Conservation (phyloP, 306 rosid genomes). For the Carpinus viminea region DNA sequence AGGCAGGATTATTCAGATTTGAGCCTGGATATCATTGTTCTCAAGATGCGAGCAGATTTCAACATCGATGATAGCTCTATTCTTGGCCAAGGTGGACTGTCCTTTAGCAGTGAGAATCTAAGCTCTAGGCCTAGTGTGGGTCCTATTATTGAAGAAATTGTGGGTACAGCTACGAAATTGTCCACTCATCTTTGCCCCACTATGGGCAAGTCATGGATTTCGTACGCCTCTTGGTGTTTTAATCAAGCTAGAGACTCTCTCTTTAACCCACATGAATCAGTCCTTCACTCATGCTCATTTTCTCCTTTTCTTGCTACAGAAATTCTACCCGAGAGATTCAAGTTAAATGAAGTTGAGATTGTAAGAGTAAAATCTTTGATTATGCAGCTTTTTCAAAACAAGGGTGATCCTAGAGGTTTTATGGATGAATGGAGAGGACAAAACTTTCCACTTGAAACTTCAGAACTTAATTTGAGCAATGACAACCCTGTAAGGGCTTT, state of each 20-base stretch:
- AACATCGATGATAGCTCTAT: constrained; percentile 39
- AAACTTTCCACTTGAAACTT: constrained; percentile 44
- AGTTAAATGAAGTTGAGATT: constrained; percentile 70
- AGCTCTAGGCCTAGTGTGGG: constrained; percentile 35
- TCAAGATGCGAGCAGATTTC: constrained; percentile 60
- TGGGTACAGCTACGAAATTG: constrained; percentile 74
- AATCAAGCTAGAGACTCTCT: constrained; percentile 77
- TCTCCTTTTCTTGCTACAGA: constrained; percentile 63
- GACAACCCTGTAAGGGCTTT: constrained; percentile 44
- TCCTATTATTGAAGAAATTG: constrained; percentile 68
- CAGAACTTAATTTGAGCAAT: constrained; percentile 37
- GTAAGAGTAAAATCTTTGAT: constrained; percentile 55
- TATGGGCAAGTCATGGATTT: constrained; percentile 92
- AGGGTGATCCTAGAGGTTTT: constrained; percentile 40
- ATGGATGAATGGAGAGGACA: constrained; percentile 46
- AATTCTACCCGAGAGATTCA: constrained; percentile 70
- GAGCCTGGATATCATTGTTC: constrained; percentile 51
- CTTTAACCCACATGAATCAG: constrained; percentile 44
- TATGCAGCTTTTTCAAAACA: constrained; percentile 47
- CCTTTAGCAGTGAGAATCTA: constrained; percentile 37
- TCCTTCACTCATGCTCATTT: constrained; percentile 55
- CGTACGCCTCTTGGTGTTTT: constrained; percentile 97
- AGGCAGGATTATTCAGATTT: constrained; percentile 56
- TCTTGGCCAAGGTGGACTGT: constrained; percentile 32
- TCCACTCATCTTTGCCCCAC: constrained; percentile 80